Base-by-base conservation (phyloP, 768 basidiomycete genomes). In the Candolleomyces eurysporus region DNA sequence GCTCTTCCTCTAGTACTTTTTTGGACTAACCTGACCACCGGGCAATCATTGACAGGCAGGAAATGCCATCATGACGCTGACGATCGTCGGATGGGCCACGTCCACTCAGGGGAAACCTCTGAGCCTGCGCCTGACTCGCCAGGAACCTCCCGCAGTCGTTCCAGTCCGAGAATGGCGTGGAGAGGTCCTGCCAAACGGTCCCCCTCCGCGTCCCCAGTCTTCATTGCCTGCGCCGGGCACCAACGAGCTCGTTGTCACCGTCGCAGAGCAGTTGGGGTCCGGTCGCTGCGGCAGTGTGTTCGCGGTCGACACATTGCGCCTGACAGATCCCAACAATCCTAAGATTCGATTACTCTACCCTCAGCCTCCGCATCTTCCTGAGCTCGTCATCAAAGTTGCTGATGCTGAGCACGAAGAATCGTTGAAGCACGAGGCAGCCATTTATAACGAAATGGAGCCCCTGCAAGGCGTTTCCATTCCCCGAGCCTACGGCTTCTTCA, bases 381-480 rank as follows among this genome's bases (percentile, higher is more conserved):
- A 64, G 10, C 66, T 69, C 11, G 66, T 69, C 16, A 59, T 67
- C 31, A 67, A 69, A 48, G 50, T 67, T 7, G 66, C 68, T 21
- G 56, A 59, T 30, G 17, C 40, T 30, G 63, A 60, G 17, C 66
- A 58, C 36, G 45, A 61, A 19, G 66, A 67, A 7, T 54, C 59
- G 30, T 42, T 69, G 30, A 62, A 48, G 31, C 50, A 61, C 48
- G 68, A 67, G 58, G 66, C 65, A 3, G 64, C 64, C 6, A 66
- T 69, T 43, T 69, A 69, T 54, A 60, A 66, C 14, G 68, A 69
- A 51, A 69, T 69, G 66, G 68, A 69, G 51, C 42, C 40, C 26
- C 58, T 69, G 43, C 68, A 69, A 48, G 68, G 68, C 13, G 58
- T 69, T 36, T 64, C 63, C 19, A 66, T 69, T n/a, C 68, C 66